phyloP scores from a whole-genome alignment of 1,284 basidiomycete species.

The Hemileccinum hortonii region DNA sequence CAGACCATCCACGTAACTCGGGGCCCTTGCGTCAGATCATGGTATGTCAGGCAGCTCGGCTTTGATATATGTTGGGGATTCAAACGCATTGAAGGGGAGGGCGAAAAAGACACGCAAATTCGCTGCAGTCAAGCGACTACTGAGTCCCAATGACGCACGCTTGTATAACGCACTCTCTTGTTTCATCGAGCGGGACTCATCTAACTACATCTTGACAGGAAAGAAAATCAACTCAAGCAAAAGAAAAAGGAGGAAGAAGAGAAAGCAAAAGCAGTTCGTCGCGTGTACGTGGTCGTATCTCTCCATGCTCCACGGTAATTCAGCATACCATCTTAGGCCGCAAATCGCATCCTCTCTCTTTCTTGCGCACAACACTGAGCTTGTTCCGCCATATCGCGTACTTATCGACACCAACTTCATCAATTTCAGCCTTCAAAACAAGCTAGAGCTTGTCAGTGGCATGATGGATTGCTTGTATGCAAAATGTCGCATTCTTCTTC shows the following conservation, averaged over 20 bases:
- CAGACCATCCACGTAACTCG: background rate
- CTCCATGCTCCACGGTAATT: constrained; percentile 4
- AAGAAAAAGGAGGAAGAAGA: constrained; percentile 74
- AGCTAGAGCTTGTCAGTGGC: constrained; percentile 91
- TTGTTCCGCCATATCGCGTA: constrained; percentile 96
- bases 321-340: constrained; percentile 46
- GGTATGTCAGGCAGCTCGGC: constrained; percentile 8
- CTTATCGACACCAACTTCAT: constrained; percentile 99
- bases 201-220: constrained; percentile 42
- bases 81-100: constrained; percentile 64
- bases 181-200: background rate
- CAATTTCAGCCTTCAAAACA: constrained; percentile 98
- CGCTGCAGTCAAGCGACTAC: constrained; percentile 90
- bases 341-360: constrained; percentile 90
- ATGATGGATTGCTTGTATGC: constrained; percentile 99
- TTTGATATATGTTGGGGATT: background rate
- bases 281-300: constrained; percentile 54
- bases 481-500: constrained; percentile 73
- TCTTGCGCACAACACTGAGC: constrained; percentile 92
- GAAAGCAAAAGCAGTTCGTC: constrained; percentile 68
- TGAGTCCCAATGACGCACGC: constrained; percentile 93
- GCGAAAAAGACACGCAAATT: constrained; percentile 96
- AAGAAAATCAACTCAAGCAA: constrained; percentile 79
- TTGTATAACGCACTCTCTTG: constrained; percentile 57
- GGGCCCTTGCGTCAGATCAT: constrained; percentile 3